These are phyloP conservation scores for Mycena crocata DNA, from an alignment of 768 basidiomycete species.

Conservation along the genomic window DNA sequence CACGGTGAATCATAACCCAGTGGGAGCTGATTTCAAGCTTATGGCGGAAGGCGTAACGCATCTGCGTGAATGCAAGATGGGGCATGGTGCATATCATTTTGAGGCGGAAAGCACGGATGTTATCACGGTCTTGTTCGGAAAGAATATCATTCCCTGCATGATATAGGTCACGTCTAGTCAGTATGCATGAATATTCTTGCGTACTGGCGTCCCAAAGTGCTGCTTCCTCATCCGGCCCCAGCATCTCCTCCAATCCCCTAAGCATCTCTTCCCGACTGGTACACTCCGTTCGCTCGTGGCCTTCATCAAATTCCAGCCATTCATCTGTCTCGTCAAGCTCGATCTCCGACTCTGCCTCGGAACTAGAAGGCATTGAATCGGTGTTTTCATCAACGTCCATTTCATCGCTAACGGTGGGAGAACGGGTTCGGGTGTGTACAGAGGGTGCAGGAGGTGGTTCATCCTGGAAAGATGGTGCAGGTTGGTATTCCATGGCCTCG, in stretches of 20 bases:
- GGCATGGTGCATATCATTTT: constrained; percentile 41
- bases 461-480: no score
- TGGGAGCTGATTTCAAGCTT: constrained; percentile 41
- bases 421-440: no score
- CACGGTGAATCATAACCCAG: constrained; percentile 37
- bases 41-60: constrained; percentile 40
- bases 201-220: not conserved
- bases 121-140: constrained; percentile 39
- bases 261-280: not conserved
- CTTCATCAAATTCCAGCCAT: not conserved
- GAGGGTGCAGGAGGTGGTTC: no score
- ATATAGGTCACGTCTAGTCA: no score
- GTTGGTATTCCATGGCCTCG: no score
- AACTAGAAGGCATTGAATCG: not conserved
- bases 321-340: not conserved
- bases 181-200: not conserved
- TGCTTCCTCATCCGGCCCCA: not conserved
- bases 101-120: constrained; percentile 42
- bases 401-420: not conserved
- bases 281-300: not conserved
- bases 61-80: constrained; percentile 35
- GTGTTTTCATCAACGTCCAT: not conserved
- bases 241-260: not conserved
- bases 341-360: not conserved
- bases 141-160: constrained; percentile 36